Base-by-base conservation (phyloP, 306 rosid genomes). In the Fagus crenata region DNA sequence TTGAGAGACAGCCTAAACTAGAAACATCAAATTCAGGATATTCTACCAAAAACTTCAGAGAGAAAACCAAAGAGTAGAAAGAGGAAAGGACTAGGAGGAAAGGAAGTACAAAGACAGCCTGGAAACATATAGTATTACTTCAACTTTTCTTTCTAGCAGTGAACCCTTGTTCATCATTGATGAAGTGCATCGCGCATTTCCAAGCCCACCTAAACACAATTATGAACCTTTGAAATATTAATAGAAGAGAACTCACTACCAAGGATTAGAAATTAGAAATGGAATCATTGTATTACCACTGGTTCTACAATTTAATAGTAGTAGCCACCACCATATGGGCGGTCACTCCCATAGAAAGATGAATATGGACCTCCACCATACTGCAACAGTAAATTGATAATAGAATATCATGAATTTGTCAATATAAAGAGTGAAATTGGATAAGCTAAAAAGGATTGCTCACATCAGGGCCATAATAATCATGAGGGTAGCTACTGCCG, bases 401-500 rank as follows among this genome's bases (percentile, higher is more conserved):
- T 70, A 56, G 76, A 40, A 39, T 58, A 70, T 83, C 72, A 82
- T 51, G 54, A 65, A 65, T 37, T 63, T 32, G 35, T 7, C n/a
- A 12, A 74, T 49, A 14, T 71, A 67, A 2, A 67, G 61, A 43
- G 53, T 14, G 53, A 84, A 83, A 46, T 71, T 63, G 49, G 64
- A 77, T 53, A 77, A 71, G 41, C 18, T 72, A 37, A 75, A 60
- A 81, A 7, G 61, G 58, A 73, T 76, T 79, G 67, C 97, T 89
- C 84, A 92, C 96, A 77, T 86, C 83, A 79, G 91, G 77, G 76
- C 88, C 91, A 82, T 84, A 76, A 76, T 81, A 73, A 74, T 89
- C 93, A 68, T 51, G 88, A 18, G 90, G 77, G 80, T 80, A 87
- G 70, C 74, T 88, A 78, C 86, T 75, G 74, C 89, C 82, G 77